Conservation (phyloP, 2,329 filamentous ascomycete species). For the Epichloe gansuensis region DNA sequence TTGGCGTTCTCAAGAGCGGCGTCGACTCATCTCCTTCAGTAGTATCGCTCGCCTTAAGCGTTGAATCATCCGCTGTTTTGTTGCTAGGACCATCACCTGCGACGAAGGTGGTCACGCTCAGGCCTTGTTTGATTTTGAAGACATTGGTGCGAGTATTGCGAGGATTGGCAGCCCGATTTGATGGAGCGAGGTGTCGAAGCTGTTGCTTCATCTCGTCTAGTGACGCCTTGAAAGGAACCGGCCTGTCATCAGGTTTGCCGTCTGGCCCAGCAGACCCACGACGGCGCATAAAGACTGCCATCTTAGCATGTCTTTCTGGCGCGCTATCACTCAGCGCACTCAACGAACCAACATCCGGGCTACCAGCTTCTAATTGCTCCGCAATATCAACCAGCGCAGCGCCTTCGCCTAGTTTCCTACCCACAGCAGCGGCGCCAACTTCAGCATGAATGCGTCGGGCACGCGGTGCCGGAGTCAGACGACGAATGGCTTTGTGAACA, state of each 20-base stretch:
- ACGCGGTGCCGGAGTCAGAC: slow-evolving; percentile 73
- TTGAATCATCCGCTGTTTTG: slow-evolving; percentile 4
- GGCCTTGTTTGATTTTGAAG: slow-evolving; percentile 52
- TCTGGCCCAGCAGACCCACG: slow-evolving; percentile 43
- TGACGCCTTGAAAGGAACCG: slow-evolving; percentile 46
- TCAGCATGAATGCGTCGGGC: slow-evolving; percentile 40
- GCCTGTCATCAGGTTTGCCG: slow-evolving; percentile 31
- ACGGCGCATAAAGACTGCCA: slow-evolving; percentile 47
- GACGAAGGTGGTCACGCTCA: slow-evolving; percentile 10
- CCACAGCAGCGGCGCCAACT: slow-evolving; percentile 20
- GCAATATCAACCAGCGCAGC: slow-evolving; percentile 26
- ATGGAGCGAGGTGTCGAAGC: slow-evolving; percentile 49
- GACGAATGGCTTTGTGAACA: slow-evolving; percentile 93
- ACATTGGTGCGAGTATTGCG: slow-evolving; percentile 47
- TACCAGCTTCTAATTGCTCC: slow-evolving; percentile 26
- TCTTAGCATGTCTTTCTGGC: slow-evolving; percentile 35
- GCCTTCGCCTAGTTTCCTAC: slow-evolving; percentile 18
- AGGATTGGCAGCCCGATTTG: slow-evolving; percentile 53
- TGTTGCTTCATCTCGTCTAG: slow-evolving; percentile 51
- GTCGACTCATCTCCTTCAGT: slow-evolving; percentile 7
- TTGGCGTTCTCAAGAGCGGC: slow-evolving; percentile 7
- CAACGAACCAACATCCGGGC: slow-evolving; percentile 23
- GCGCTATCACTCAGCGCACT: slow-evolving; percentile 26
- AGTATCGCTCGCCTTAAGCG: neutral
- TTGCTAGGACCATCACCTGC: slow-evolving; percentile 1